Conservation (phyloP, 2,329 filamentous ascomycete genomes). For the Exophiala bonariae region DNA sequence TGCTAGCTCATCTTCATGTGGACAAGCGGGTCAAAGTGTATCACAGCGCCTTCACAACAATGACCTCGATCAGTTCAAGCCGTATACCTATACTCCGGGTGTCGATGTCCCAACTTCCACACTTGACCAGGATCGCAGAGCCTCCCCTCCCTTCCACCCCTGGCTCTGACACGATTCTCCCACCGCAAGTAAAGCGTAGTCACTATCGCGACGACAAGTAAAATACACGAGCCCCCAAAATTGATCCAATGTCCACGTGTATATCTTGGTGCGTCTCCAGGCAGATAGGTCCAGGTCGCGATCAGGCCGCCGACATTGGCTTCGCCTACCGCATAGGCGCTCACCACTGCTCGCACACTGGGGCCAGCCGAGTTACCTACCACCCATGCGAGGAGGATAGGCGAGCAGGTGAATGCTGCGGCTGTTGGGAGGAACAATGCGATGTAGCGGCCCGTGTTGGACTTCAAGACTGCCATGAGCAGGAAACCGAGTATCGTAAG, state of each 20-base stretch:
- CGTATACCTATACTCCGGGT: no score
- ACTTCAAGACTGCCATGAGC: slow-evolving; percentile 33
- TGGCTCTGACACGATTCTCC: no score
- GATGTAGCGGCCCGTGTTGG: slow-evolving; percentile 45
- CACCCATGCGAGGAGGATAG: slow-evolving; percentile 55
- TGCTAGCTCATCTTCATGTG: no score
- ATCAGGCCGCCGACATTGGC: neutral
- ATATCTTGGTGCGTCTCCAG: slow-evolving; percentile 2
- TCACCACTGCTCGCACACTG: slow-evolving; percentile 57
- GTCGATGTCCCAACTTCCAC: no score
- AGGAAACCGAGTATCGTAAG: slow-evolving; percentile 59
- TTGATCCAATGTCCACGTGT: neutral
- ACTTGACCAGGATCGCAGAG: no score
- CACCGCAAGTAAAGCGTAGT: no score
- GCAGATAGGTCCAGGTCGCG: slow-evolving; percentile 6
- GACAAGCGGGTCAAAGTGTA: no score
- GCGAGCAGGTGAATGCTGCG: slow-evolving; percentile 48
- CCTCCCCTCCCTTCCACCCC: no score
- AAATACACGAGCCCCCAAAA: no score
- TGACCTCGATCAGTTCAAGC: no score
- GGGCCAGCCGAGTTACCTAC: slow-evolving; percentile 58
- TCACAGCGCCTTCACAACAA: no score
- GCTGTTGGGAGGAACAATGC: slow-evolving; percentile 49
- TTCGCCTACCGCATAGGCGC: slow-evolving; percentile 64
- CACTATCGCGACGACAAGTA: no score